phyloP scores from a whole-genome alignment of 1,284 basidiomycete genomes.

The Sporisorium reilianum region DNA sequence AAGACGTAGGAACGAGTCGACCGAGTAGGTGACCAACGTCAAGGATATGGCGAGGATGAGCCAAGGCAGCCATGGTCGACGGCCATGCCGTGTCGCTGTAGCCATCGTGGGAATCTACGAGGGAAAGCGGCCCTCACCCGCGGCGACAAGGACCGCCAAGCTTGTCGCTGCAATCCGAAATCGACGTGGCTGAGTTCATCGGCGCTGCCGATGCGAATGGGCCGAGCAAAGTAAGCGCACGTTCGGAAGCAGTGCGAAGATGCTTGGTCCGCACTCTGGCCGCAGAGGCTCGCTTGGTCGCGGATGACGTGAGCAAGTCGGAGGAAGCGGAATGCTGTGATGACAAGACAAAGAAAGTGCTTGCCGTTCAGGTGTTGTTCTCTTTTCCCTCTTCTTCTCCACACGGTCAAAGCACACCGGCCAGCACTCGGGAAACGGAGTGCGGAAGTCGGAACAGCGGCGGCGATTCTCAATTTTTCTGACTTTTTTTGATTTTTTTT shows the following conservation, averaged over 20 bases:
- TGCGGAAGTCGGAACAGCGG: constrained; percentile 21
- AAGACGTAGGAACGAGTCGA: constrained; percentile 47
- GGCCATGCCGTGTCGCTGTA: neutral
- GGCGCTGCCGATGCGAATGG: neutral
- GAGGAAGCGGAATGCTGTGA: constrained; percentile 1
- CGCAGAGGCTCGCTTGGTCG: neutral
- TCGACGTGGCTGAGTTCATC: constrained; percentile 8
- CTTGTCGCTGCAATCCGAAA: neutral
- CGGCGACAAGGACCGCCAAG: neutral
- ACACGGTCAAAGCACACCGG: constrained; percentile 2
- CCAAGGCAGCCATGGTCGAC: constrained; percentile 29
- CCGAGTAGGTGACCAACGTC: constrained; percentile 24
- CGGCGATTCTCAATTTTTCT: neutral
- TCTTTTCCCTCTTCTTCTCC: constrained; percentile 5
- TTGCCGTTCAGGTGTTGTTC: constrained; percentile 15
- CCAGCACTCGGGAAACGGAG: neutral
- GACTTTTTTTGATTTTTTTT: constrained; percentile 8
- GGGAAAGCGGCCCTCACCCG: neutral
- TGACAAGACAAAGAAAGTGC: neutral
- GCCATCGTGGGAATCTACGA: constrained; percentile 14
- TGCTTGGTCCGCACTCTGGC: neutral
- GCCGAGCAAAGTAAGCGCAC: neutral
- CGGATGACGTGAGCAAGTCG: neutral
- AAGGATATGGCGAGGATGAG: constrained; percentile 26
- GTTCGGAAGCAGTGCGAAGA: neutral